Percentiles rank a stretch among this genome's conserved stretches.
Evolutionary conservation across 2,329 filamentous ascomycete genomes (phyloP).

Genomic region (Aspergillus nomiae): DNA sequence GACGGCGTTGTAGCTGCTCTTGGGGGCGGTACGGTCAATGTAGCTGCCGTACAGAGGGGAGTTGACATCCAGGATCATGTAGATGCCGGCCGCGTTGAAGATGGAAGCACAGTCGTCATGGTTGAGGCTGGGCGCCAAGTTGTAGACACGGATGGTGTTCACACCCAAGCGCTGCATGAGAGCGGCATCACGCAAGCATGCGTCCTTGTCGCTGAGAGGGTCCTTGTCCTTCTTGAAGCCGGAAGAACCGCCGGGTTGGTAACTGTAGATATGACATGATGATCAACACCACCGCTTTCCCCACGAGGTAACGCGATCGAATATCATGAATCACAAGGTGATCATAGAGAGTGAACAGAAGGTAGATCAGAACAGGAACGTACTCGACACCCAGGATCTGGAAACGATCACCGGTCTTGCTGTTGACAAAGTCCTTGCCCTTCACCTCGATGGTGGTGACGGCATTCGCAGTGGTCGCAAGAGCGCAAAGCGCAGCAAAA

Average conservation of each 20-base stretch:
- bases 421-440: conserved; percentile 64
- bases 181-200: conserved; percentile 64
- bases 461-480: conserved; percentile 51
- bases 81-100: conserved; percentile 68
- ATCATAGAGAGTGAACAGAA: background rate
- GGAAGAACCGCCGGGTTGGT: conserved; percentile 64
- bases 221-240: conserved; percentile 58
- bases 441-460: conserved; percentile 59
- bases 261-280: conserved; percentile 38
- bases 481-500: conserved; percentile 43
- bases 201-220: conserved; percentile 58
- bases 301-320: conserved; percentile 17
- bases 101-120: conserved; percentile 65
- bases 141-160: conserved; percentile 68
- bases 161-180: conserved; percentile 65
- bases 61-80: conserved; percentile 68
- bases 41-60: conserved; percentile 59
- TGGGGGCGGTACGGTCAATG: conserved; percentile 58
- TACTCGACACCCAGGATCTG: conserved; percentile 65
- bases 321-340: conserved; percentile 4
- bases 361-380: conserved; percentile 17
- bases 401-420: conserved; percentile 59
- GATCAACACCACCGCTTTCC: conserved; percentile 22
- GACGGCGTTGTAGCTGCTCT: conserved; percentile 55
- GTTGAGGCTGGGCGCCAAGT: conserved; percentile 60